These are phyloP conservation scores for Tuber melanosporum DNA, from an alignment of 495 filamentous ascomycete species.

Conservation along the genomic window DNA sequence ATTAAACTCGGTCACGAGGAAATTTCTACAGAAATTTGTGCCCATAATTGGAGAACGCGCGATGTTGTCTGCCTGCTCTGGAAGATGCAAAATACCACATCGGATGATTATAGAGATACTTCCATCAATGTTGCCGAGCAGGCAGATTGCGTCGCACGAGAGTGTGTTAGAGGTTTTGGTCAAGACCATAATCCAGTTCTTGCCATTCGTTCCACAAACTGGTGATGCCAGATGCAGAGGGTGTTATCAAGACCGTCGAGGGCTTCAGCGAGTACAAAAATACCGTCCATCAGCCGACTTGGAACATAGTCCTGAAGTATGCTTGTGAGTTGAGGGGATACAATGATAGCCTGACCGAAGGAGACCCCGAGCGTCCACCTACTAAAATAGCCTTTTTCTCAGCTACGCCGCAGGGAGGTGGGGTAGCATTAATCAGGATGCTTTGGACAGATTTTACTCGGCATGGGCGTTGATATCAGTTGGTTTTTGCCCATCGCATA, in stretches of 20 bases:
- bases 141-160: constrained; percentile 77
- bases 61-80: too few species aligned
- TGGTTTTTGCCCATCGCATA: too few species aligned
- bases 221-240: constrained; percentile 66
- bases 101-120: background rate
- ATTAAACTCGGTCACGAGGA: too few species aligned
- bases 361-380: too few species aligned
- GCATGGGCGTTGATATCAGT: too few species aligned
- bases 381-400: too few species aligned
- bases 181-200: constrained; percentile 58
- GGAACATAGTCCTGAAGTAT: constrained; percentile 63
- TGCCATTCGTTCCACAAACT: constrained; percentile 65
- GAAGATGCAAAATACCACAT: too few species aligned
- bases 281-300: constrained; percentile 58
- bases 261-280: constrained; percentile 58
- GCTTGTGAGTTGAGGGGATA: constrained; percentile 58
- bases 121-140: constrained; percentile 65
- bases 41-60: too few species aligned
- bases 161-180: constrained; percentile 78
- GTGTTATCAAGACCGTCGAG: constrained; percentile 47
- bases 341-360: constrained; percentile 39
- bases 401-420: too few species aligned
- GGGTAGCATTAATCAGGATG: too few species aligned
- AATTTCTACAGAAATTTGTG: too few species aligned
- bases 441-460: too few species aligned